Evolutionary conservation across 2,329 filamentous ascomycete genomes (phyloP).

Genomic region (Aspergillus sp.): DNA sequence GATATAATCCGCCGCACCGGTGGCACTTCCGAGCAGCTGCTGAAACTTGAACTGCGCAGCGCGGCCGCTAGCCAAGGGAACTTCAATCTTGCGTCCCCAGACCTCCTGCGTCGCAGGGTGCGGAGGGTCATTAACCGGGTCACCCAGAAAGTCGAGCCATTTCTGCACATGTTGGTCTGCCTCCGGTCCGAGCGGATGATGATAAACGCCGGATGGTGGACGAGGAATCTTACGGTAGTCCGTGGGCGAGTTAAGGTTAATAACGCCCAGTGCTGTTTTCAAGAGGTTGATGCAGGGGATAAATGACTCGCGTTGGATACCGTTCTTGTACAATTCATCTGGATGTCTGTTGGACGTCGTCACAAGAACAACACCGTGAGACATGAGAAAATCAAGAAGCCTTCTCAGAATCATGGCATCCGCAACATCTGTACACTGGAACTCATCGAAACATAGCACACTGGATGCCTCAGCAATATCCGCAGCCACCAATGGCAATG

Average conservation of each 20-base stretch:
- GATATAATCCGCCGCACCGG: conserved; percentile 89
- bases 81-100: conserved; percentile 85
- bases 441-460: conserved; percentile 96
- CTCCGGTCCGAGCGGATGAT: conserved; percentile 73
- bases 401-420: conserved; percentile 95
- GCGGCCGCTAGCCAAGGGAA: conserved; percentile 79
- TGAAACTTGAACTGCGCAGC: conserved; percentile 90
- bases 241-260: conserved; percentile 90
- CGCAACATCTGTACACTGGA: conserved; percentile 96
- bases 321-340: conserved; percentile 94
- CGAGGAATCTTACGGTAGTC: conserved; percentile 97
- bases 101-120: conserved; percentile 74
- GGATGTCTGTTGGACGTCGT: conserved; percentile 97
- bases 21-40: conserved; percentile 81
- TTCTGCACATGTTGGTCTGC: conserved; percentile 78
- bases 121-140: conserved; percentile 67
- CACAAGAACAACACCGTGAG: conserved; percentile 90
- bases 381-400: conserved; percentile 84
- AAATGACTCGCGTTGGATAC: conserved; percentile 91
- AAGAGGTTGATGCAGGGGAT: conserved; percentile 91
- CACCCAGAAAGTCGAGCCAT: conserved; percentile 93
- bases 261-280: conserved; percentile 73
- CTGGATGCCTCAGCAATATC: conserved; percentile 79
- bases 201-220: conserved; percentile 88
- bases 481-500: conserved; percentile 86